Conservation (phyloP, 202 grass and related monocot species). For the Eragrostis tef region DNA sequence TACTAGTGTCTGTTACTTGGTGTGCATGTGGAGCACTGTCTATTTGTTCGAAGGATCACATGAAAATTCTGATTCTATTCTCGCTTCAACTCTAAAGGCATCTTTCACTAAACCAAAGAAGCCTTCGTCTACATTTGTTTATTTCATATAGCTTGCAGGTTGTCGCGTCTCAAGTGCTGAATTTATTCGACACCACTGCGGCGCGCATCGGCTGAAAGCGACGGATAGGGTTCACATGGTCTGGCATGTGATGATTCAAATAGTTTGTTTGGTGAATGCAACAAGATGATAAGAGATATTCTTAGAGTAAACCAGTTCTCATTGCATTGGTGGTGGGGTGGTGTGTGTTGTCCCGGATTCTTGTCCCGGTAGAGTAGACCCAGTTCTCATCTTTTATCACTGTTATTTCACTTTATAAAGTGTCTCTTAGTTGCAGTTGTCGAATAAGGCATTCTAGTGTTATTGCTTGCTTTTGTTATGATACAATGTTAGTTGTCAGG, state of each 20-base stretch:
- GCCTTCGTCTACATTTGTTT: constrained; percentile 50
- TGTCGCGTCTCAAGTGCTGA: constrained; percentile 43
- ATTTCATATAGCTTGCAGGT: constrained; percentile 41
- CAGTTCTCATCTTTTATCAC: no score
- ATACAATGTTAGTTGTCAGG: neutral
- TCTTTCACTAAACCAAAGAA: constrained; percentile 50
- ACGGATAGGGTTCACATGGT: constrained; percentile 21
- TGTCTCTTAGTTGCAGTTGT: neutral
- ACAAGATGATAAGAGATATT: neutral
- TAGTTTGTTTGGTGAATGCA: constrained; percentile 5
- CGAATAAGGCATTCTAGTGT: neutral
- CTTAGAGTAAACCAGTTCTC: neutral
- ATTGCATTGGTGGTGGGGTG: no score
- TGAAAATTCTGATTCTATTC: constrained; percentile 45
- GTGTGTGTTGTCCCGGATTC: no score
- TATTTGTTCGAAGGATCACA: constrained; percentile 47
- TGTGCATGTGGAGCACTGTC: constrained; percentile 51
- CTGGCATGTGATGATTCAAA: neutral
- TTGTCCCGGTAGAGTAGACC: no score
- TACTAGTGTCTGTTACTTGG: constrained; percentile 49
- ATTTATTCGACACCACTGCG: constrained; percentile 40
- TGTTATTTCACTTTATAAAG: constrained; percentile 12
- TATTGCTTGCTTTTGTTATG: neutral
- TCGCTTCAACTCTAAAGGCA: constrained; percentile 48
- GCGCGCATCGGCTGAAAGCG: constrained; percentile 30